Evolutionary conservation across 1,139 yeast species (phyloP).

Genomic region (Kluyveromyces sp.): DNA sequence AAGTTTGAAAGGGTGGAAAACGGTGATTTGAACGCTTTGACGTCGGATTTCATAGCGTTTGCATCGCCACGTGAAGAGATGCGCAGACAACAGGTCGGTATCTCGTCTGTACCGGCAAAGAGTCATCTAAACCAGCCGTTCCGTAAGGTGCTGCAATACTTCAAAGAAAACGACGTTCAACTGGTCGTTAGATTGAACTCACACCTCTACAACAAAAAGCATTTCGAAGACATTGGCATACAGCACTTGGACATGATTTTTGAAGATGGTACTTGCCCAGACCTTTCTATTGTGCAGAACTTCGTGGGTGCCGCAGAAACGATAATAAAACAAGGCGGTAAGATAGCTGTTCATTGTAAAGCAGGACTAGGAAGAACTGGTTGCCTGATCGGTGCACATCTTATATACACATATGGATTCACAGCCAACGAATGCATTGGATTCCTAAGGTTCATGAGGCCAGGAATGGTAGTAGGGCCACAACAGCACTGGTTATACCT

Average conservation of each 20-base stretch:
- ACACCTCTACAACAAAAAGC: conserved; percentile 76
- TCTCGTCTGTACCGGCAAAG: conserved; percentile 27
- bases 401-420: conserved; percentile 91
- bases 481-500: conserved; percentile 97
- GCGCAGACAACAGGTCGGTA: conserved; percentile 30
- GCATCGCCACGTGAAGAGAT: conserved; percentile 88
- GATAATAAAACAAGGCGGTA: conserved; percentile 73
- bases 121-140: conserved; percentile 59
- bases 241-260: conserved; percentile 91
- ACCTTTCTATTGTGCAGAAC: conserved; percentile 83
- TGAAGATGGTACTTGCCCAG: conserved; percentile 98
- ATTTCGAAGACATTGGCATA: conserved; percentile 76
- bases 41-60: conserved; percentile 93
- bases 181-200: conserved; percentile 89
- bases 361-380: conserved; percentile 98
- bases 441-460: conserved; percentile 91
- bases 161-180: conserved; percentile 65
- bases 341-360: conserved; percentile 95
- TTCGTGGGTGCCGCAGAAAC: conserved; percentile 95
- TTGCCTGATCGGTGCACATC: conserved; percentile 92
- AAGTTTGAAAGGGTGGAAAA: conserved; percentile 92
- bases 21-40: conserved; percentile 88
- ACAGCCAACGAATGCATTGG: conserved; percentile 97
- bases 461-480: conserved; percentile 99
- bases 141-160: conserved; percentile 70